phyloP scores from a whole-genome alignment of 2,329 filamentous ascomycete genomes.

The Helotiales sp. region DNA sequence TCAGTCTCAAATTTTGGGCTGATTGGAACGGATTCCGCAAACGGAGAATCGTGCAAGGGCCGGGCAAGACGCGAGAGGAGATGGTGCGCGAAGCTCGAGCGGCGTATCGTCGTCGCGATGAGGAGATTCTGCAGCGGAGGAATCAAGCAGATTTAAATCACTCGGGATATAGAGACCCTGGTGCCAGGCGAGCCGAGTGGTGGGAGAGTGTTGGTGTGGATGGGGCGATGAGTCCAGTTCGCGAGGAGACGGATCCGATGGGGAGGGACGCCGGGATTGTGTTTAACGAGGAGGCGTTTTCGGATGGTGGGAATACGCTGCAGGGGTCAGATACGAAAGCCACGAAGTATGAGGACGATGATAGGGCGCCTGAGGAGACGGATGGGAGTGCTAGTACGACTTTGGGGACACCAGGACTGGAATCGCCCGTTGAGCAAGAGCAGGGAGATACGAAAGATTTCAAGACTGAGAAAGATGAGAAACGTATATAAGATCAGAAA shows the following conservation, averaged over 20 bases:
- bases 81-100: constrained; percentile 56
- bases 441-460: neutral
- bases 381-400: neutral
- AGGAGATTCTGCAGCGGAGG: constrained; percentile 50
- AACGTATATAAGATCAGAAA: neutral
- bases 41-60: constrained; percentile 43
- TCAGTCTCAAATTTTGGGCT: constrained; percentile 44
- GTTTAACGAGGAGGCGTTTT: neutral
- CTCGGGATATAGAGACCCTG: constrained; percentile 32
- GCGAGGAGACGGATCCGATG: constrained; percentile 36
- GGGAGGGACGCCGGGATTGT: constrained; percentile 16
- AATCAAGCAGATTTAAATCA: constrained; percentile 7
- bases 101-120: constrained; percentile 54
- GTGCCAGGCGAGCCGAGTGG: constrained; percentile 36
- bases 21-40: constrained; percentile 33
- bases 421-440: neutral
- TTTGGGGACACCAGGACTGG: neutral
- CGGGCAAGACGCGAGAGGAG: constrained; percentile 57
- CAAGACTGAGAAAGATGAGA: neutral
- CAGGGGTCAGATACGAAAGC: constrained; percentile 10
- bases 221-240: constrained; percentile 34
- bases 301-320: constrained; percentile 1
- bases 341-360: constrained; percentile 8
- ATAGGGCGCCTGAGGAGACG: constrained; percentile 1
- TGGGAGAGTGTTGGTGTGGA: constrained; percentile 41